Percentiles rank a stretch among this genome's conserved stretches.
Conservation (phyloP, 805 yeast genomes). For the Candida cerambycidarum region DNA sequence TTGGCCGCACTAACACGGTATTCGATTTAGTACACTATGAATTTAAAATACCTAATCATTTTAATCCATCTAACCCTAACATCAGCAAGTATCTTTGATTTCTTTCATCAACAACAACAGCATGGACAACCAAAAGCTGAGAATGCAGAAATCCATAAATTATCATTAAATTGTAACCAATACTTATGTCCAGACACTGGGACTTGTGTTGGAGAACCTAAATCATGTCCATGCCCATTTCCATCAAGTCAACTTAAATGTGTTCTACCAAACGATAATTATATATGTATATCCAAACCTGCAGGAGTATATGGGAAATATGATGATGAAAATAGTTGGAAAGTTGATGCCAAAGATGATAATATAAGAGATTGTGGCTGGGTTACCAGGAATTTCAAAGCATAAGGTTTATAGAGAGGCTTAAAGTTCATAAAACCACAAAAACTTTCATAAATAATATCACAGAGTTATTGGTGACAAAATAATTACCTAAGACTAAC, state of each 20-base stretch:
- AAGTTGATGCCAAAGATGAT: constrained; percentile 51
- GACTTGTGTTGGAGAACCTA: constrained; percentile 65
- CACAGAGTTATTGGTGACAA: too few species aligned
- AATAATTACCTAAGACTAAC: too few species aligned
- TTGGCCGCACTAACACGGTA: too few species aligned
- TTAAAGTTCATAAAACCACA: too few species aligned
- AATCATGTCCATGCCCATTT: constrained; percentile 88
- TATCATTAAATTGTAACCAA: constrained; percentile 51
- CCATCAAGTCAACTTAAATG: constrained; percentile 86
- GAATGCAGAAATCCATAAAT: constrained; percentile 38
- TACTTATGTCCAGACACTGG: constrained; percentile 85
- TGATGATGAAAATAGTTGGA: constrained; percentile 45
- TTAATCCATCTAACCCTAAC: constrained; percentile 14
- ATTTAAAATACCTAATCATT: not conserved
- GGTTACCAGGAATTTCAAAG: constrained; percentile 72
- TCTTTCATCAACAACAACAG: constrained; percentile 26
- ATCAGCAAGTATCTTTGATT: constrained; percentile 36
- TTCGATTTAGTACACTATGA: too few species aligned
- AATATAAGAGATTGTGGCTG: constrained; percentile 76
- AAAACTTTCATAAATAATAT: too few species aligned
- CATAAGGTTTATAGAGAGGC: not conserved
- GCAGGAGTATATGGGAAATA: constrained; percentile 42
- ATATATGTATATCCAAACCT: constrained; percentile 83
- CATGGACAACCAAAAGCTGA: constrained; percentile 28
- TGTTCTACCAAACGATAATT: constrained; percentile 64